These are phyloP conservation scores for Sugiyamaella marilandica DNA, from an alignment of 805 yeast genomes.

Conservation along the genomic window DNA sequence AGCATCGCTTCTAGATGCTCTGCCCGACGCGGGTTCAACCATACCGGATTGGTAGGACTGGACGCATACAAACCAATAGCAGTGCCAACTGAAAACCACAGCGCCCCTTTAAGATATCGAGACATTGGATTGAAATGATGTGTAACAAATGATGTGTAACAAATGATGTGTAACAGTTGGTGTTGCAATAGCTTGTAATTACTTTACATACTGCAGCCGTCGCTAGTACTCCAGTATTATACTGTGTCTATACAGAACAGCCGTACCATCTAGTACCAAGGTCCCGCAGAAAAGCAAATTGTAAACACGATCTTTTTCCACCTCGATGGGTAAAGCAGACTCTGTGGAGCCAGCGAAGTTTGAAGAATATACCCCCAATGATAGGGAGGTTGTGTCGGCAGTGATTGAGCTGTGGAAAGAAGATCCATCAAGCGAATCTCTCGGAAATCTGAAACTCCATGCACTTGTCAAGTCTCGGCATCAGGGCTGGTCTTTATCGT, in stretches of 20 bases:
- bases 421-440: slow-evolving; percentile 56
- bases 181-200: no score
- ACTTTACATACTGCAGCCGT: no score
- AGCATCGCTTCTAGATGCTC: slow-evolving; percentile 8
- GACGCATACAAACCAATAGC: not conserved
- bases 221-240: no score
- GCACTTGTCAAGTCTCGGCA: slow-evolving; percentile 46
- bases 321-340: not conserved
- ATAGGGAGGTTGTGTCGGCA: slow-evolving; percentile 53
- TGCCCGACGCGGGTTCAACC: not conserved
- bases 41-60: slow-evolving; percentile 1
- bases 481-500: slow-evolving; percentile 60
- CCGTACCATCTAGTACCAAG: not conserved
- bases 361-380: slow-evolving; percentile 41
- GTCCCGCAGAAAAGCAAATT: not conserved
- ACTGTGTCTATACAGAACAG: no score
- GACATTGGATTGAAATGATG: not conserved
- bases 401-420: slow-evolving; percentile 64
- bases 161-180: no score
- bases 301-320: not conserved
- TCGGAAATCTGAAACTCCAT: slow-evolving; percentile 52
- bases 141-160: no score
- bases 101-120: not conserved
- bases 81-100: not conserved
- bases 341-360: not conserved